Base-by-base conservation (phyloP, 495 filamentous ascomycete species). In the Gamarada debralockiae region DNA sequence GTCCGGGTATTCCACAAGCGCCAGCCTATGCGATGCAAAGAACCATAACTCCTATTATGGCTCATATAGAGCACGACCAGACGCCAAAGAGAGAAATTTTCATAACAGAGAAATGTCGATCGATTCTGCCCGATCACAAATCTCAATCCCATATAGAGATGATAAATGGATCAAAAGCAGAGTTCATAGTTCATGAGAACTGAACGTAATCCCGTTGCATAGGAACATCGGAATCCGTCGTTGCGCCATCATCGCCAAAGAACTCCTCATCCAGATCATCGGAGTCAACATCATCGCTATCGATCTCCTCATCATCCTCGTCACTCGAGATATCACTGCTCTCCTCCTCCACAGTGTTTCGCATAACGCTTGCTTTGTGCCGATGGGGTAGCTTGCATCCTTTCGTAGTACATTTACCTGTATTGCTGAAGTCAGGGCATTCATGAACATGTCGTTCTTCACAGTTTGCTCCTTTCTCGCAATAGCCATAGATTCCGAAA, bases 361-460 rank as follows among this genome's bases (percentile, higher is more conserved):
- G 78, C 48, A 81, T 73, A 60, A 79, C 71, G 73, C 78, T 80
- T 52, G 93, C 93, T 70, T 90, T 84, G 70, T 95, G 88, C 59
- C 92, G 80, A 69, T 98, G 93, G 23, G 82, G 87, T 53, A 97
- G 74, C 62, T 81, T 84, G 75, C 93, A 98, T 29, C 83, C 84
- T 68, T 85, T 85, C 64, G 82, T 83, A 61, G 82, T 84, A 81
- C 93, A 98, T 31, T 76, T 70, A 54, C 92, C 92, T 45, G 78
- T 86, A 71, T 96, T 96, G 75, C 88, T 87, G 74, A 95, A 96
- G 65, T 97, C 89, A 40, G 93, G 93, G 64, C 93, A 98, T 66
- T 97, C 93, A 68, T 80, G 73, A 49, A 89, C 83, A 69, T 98
- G 93, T 55, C 89, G 87, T 55, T 95, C 83, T 52, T 83, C 64